These are phyloP conservation scores for Lanmaoa pseudosensibilis DNA, from an alignment of 768 basidiomycete genomes.

Conservation along the genomic window DNA sequence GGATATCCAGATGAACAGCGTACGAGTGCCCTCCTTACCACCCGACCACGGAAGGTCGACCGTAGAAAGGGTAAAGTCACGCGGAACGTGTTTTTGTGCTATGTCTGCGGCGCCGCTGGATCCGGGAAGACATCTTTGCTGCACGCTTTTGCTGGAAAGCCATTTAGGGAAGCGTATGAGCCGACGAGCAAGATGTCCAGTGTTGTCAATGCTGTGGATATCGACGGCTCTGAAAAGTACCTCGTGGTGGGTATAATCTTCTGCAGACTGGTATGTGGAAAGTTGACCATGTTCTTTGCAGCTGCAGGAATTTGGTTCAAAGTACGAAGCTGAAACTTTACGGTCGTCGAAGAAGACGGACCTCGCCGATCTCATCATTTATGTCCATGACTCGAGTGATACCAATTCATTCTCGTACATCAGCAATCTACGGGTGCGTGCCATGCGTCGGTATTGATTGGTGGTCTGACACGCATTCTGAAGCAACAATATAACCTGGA, in stretches of 20 bases:
- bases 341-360: slow-evolving; percentile 90
- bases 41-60: slow-evolving; percentile 80
- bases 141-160: slow-evolving; percentile 82
- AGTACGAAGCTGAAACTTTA: slow-evolving; percentile 88
- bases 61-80: slow-evolving; percentile 85
- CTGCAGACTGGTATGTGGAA: slow-evolving; percentile 36
- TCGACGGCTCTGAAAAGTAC: slow-evolving; percentile 93
- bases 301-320: slow-evolving; percentile 97
- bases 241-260: slow-evolving; percentile 70
- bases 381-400: slow-evolving; percentile 96
- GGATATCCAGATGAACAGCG: slow-evolving; percentile 80
- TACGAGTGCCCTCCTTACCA: slow-evolving; percentile 84
- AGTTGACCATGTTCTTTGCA: slow-evolving; percentile 31
- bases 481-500: slow-evolving; percentile 98
- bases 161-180: slow-evolving; percentile 71
- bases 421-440: slow-evolving; percentile 84
- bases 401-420: slow-evolving; percentile 99
- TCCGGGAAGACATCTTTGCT: slow-evolving; percentile 92
- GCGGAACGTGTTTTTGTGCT: slow-evolving; percentile 89
- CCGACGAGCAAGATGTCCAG: slow-evolving; percentile 89
- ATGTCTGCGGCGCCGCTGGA: slow-evolving; percentile 93
- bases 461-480: slow-evolving; percentile 19
- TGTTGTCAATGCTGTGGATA: slow-evolving; percentile 94
- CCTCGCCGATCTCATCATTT: slow-evolving; percentile 90
- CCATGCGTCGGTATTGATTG: neutral